phyloP scores from a whole-genome alignment of 805 yeast species.

The Cyberlindnera bimundalis region DNA sequence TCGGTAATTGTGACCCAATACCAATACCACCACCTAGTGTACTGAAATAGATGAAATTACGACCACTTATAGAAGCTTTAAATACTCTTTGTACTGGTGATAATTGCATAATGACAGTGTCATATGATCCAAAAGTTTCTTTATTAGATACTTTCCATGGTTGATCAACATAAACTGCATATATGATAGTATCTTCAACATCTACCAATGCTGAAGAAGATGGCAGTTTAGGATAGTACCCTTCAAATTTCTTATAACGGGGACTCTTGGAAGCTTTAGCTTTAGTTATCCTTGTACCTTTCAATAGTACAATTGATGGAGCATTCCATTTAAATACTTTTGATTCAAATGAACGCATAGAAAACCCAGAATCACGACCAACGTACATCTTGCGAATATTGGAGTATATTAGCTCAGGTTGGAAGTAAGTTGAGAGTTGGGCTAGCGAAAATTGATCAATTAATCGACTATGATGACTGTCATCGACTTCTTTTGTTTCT shows the following conservation, averaged over 20 bases:
- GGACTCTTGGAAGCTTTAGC: conserved; percentile 30
- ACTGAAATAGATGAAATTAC: conserved; percentile 58
- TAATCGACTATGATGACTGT: conserved; percentile 31
- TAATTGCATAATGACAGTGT: conserved; percentile 59
- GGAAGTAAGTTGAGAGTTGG: conserved; percentile 39
- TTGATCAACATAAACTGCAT: conserved; percentile 59
- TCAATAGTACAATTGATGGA: conserved; percentile 68
- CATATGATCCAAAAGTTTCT: conserved; percentile 62
- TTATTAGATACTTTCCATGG: conserved; percentile 82
- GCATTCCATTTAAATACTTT: conserved; percentile 75
- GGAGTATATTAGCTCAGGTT: conserved; percentile 39
- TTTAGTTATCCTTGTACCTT: conserved; percentile 45
- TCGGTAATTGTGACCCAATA: conserved; percentile 70
- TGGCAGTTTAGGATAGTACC: conserved; percentile 44
- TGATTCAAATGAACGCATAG: conserved; percentile 83
- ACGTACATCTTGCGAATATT: conserved; percentile 59
- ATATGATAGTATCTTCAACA: conserved; percentile 45
- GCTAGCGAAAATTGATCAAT: conserved; percentile 38
- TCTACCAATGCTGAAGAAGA: conserved; percentile 28
- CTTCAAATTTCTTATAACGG: conserved; percentile 49
- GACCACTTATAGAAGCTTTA: conserved; percentile 33
- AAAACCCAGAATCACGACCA: conserved; percentile 79
- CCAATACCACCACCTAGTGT: conserved; percentile 80
- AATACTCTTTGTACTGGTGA: conserved; percentile 63
- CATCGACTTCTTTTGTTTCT: conserved; percentile 14